Evolutionary conservation across 2,329 filamentous ascomycete genomes (phyloP), one percentile per base, ranked within the genome.

Genomic region (Pseudogymnoascus sp.): DNA sequence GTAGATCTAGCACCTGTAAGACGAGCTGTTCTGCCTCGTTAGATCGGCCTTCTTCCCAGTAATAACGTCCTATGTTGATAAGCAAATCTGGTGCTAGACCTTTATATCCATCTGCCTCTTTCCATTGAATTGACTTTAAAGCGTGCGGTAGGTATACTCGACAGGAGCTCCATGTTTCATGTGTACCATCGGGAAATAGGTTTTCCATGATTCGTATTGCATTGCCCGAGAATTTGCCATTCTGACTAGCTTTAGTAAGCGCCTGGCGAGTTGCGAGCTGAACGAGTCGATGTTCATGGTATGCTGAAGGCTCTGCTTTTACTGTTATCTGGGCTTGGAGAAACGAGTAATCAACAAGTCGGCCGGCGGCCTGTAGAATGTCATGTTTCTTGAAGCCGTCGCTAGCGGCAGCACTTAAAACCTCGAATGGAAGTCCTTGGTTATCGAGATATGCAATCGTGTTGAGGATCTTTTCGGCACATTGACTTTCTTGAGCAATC

Each of bases 321-420:
- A 61, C 62, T 14, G 44, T 19, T 14, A 8, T 53, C 5, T 62
- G 65, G 21, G 64, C 44, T 29, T 62, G 64, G 0, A 76, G 60
- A 59, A 77, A 76, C 0, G 74, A 76, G 38, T 75, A 74, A 24
- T 76, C 70, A 33, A 67, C 64, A 0, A 76, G 72, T 8, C 70
- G 72, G 5, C 64, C 63, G 10, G 72, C 61, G 0, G 72, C 70
- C 42, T 47, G 53, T n/a, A 62, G 60, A 3, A 70, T 61, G n/a
- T 67, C 33, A 19, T 63, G 37, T 59, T 65, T 64, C 31, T 42
- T 63, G 29, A 63, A 63, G 35, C 16, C 50, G 7, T 59, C 19
- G 59, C 64, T 67, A 37, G 67, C 68, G 14, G 66, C 67, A n/a
- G 50, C 59, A 40, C 59, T 44, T 0, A 76, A 38, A 0, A 76